Conservation (phyloP, 83 land plant genomes). For the Picea abies region DNA sequence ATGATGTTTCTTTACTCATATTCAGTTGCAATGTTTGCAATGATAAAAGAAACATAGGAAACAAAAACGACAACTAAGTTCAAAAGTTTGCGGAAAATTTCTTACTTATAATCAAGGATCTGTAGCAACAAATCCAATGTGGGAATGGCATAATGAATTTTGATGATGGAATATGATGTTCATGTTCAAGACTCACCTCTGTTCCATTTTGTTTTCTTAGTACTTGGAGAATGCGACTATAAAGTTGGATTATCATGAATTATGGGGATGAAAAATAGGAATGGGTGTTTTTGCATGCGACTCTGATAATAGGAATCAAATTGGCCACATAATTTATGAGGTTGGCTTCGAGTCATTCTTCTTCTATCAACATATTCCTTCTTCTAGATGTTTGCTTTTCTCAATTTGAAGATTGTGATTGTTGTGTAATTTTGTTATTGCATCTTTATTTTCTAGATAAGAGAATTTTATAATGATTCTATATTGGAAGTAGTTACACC, state of each 20-base stretch:
- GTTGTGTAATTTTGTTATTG: no score
- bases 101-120: neutral
- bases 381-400: no score
- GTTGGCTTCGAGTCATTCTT: no score
- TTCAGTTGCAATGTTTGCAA: no score
- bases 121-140: slow-evolving; percentile 4
- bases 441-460: no score
- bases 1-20: no score
- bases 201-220: no score
- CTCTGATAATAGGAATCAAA: no score
- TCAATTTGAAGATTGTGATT: no score
- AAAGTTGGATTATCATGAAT: slow-evolving; percentile 5
- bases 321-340: no score
- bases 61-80: neutral
- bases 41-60: neutral
- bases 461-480: neutral
- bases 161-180: neutral
- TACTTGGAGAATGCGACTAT: slow-evolving; percentile 5
- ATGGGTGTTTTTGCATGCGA: neutral
- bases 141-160: slow-evolving; percentile 11
- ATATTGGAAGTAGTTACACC: neutral
- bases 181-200: slow-evolving; percentile 4
- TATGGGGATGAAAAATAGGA: neutral
- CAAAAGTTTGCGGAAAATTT: neutral
- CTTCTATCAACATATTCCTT: no score